These are phyloP conservation scores for Monascus ruber DNA, from an alignment of 2,329 filamentous ascomycete genomes.

Conservation along the genomic window DNA sequence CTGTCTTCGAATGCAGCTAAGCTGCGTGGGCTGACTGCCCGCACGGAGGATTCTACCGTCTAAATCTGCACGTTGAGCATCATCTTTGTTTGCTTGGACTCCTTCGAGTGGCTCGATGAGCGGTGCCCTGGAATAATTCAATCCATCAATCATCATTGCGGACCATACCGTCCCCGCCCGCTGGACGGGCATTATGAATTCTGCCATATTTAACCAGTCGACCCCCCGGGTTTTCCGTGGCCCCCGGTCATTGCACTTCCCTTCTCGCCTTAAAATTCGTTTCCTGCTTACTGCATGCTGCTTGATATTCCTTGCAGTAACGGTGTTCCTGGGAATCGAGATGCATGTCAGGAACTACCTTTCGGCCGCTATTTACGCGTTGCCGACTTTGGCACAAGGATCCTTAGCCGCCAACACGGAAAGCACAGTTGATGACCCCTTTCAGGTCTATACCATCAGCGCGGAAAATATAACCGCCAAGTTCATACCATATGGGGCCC, in stretches of 20 bases:
- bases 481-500: constrained; percentile 38
- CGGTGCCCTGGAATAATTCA: no score
- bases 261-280: constrained; percentile 17
- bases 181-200: constrained; percentile 1
- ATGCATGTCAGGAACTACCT: constrained; percentile 27
- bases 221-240: constrained; percentile 12
- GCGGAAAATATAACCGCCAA: constrained; percentile 38
- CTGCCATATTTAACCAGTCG: constrained; percentile 6
- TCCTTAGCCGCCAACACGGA: constrained; percentile 7
- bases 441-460: constrained; percentile 34
- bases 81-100: no score
- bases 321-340: constrained; percentile 16
- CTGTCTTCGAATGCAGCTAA: no score
- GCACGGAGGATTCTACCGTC: no score
- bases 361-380: constrained; percentile 20
- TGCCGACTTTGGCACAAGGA: constrained; percentile 17
- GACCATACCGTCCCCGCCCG: constrained; percentile 1
- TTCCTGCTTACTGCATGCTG: constrained; percentile 17
- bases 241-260: constrained; percentile 17
- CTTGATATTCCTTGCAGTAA: constrained; percentile 17
- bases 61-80: no score
- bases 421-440: constrained; percentile 15
- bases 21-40: no score
- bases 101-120: no score
- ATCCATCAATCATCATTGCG: background rate